Base-by-base conservation (phyloP, 1,284 basidiomycete species). In the Ceratobasidium sp. region DNA sequence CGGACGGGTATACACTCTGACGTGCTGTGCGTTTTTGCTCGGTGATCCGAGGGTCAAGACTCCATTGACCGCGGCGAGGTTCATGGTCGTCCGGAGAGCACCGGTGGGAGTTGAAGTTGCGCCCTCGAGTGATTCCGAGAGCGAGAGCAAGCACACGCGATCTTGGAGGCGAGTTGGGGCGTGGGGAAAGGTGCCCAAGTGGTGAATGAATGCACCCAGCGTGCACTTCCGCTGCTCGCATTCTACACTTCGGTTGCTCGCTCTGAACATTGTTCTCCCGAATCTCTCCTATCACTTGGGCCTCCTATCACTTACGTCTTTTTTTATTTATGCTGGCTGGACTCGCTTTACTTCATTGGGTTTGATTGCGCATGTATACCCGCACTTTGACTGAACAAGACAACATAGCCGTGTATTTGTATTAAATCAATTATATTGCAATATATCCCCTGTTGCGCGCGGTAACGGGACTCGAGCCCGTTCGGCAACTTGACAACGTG, bases 171-270 rank as follows among this genome's bases (percentile, higher is more conserved):
- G 62, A 12, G 38, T 27, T 25, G 42, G 32, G 38, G 49, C 45
- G 45, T 65, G 62, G 62, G 62, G 62, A 54, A 65, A 65, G 45
- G 62, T 65, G 22, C 49, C 47, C 22, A 65, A 53, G 50, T 56
- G 54, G 54, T 65, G 52, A 31, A 34, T 47, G 25, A 4, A 13
- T 22, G 22, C 15, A 54, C 4, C 13, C 47, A 25, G 13, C 25
- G 13, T 50, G n/a, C 22, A 15, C 47, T 15, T 15, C 25, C 45
- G 10, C 22, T 22, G 22, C n/a, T 8, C 45, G 13, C 10, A 12
- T 15, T 13, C 29, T 12, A 50, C 22, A 7, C 6, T 7, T 12
- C 29, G 29, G 22, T 50, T 50, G 22, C 22, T 25, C 15, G 47
- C 47, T n/a, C 5, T 45, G 17, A 6, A 6, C 42, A 15, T n/a